Evolutionary conservation across 2,329 filamentous ascomycete genomes (phyloP).

Genomic region (Sarocladiaceae sp.): DNA sequence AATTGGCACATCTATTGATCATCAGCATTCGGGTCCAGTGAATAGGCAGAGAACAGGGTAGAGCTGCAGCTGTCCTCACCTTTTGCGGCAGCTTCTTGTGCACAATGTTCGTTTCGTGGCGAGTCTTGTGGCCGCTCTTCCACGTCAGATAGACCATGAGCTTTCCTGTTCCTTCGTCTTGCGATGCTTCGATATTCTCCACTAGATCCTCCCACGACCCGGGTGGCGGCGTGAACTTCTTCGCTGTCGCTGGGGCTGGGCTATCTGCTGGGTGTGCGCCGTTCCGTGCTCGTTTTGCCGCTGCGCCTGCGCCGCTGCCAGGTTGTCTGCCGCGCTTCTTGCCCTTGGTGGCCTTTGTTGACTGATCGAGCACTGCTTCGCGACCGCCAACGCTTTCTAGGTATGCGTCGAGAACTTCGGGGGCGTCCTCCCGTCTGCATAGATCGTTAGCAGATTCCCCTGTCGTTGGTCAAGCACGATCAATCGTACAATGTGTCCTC

Average conservation of each 20-base stretch:
- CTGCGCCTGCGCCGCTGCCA: slow-evolving; percentile 27
- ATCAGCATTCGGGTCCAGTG: neutral
- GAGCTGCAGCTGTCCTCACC: too few species aligned
- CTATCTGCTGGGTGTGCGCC: slow-evolving; percentile 42
- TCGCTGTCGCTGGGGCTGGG: slow-evolving; percentile 37
- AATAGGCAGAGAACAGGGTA: too few species aligned
- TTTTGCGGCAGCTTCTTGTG: slow-evolving; percentile 75
- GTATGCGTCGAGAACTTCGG: slow-evolving; percentile 59
- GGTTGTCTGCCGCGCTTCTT: slow-evolving; percentile 54
- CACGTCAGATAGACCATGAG: slow-evolving; percentile 66
- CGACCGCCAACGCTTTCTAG: slow-evolving; percentile 57
- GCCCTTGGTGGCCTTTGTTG: slow-evolving; percentile 40
- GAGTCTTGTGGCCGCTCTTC: slow-evolving; percentile 67
- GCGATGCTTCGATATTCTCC: slow-evolving; percentile 62
- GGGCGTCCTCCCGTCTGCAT: slow-evolving; percentile 41
- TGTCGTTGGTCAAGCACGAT: too few species aligned
- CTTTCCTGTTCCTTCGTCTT: slow-evolving; percentile 53
- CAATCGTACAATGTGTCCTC: slow-evolving; percentile 53
- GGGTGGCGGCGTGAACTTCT: slow-evolving; percentile 59
- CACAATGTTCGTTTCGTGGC: slow-evolving; percentile 61
- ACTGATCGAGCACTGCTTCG: slow-evolving; percentile 45
- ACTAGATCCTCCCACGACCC: slow-evolving; percentile 76
- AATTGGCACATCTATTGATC: slow-evolving; percentile 48
- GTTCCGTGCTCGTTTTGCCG: slow-evolving; percentile 41
- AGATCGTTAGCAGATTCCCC: neutral